Evolutionary conservation across 495 filamentous ascomycete genomes (phyloP).

Genomic region (Lasiosphaeris hirsuta): DNA sequence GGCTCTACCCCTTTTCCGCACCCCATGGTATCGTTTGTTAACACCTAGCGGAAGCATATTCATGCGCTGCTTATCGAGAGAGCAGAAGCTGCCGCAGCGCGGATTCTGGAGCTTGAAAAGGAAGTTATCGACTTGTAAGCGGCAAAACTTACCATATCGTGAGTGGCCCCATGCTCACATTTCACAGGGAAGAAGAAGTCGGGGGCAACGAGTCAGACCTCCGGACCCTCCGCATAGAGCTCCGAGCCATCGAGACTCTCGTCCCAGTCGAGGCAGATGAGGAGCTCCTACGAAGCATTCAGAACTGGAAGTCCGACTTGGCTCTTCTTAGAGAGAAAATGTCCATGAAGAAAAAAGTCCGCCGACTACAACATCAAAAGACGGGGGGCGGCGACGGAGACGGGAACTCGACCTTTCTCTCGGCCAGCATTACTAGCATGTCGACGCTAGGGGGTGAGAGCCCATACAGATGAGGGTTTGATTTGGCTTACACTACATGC

Average conservation of each 20-base stretch:
- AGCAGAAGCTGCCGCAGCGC: conserved; percentile 49
- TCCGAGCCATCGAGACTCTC: conserved; percentile 53
- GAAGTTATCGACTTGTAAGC: conserved; percentile 47
- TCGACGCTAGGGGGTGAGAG: neutral
- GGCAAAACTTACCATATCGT: neutral
- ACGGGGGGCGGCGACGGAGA: neutral
- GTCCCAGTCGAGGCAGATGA: conserved; percentile 27
- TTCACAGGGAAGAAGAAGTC: conserved; percentile 29
- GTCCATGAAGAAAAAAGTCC: conserved; percentile 18
- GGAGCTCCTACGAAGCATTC: conserved; percentile 28
- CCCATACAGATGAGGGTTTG: neutral
- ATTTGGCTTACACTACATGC: neutral
- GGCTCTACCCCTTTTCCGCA: conserved; percentile 15
- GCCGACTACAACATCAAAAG: neutral
- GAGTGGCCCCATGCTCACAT: neutral
- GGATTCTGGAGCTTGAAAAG: conserved; percentile 49
- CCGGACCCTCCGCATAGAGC: conserved; percentile 49
- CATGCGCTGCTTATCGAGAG: conserved; percentile 49
- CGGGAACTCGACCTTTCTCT: neutral
- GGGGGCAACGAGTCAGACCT: conserved; percentile 37
- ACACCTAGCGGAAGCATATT: conserved; percentile 41
- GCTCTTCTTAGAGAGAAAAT: conserved; percentile 28
- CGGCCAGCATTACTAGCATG: neutral
- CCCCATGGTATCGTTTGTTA: neutral
- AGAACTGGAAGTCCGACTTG: conserved; percentile 47